Base-by-base conservation (phyloP, 2,329 filamentous ascomycete genomes). In the Sodiomyces alkalinus region DNA sequence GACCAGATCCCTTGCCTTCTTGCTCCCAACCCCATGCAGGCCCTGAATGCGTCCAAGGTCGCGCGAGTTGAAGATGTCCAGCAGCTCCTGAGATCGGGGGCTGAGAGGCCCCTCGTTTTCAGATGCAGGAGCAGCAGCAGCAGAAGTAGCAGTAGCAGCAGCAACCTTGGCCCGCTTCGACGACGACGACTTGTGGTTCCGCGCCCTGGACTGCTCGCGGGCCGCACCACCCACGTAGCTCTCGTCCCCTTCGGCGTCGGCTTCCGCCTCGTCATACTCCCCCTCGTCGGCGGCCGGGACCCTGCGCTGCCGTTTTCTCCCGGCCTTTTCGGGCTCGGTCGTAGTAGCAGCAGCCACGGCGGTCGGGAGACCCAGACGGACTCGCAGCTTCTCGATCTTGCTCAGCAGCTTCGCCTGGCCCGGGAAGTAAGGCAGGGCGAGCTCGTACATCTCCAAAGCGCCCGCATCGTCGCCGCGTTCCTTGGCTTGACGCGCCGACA, bases 401-500 rank as follows among this genome's bases (percentile, higher is more conserved):
- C 68, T 62, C 18, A 75, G 41, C 18, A 85, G 60, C 53, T 87
- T 93, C 27, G 73, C 65, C 47, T 94, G 90, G 2, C 74, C 75
- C 0, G 86, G 86, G 42, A 96, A 96, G 52, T 73, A 90, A 0
- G 81, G 79, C 29, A 83, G 55, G 0, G 87, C 87, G 38, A 81
- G 60, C 48, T 87, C 77, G 46, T 92, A 94, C 72, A 90, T 87
- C 41, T 72, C 74, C 34, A 96, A 55, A 0, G 86, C 83, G 19
- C 71, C 80, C 4, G 59, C 60, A 28, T 92, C 74, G 40, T 94
- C 81, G 2, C 83, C 83, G 4, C 73, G 67, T 29, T 83, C 81
- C 46, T 86, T 85, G 45, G 92, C 80, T 48, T 94, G 85, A 39
- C 90, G 80, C 1, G 83, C 87, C 64, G 90, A 83, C n/a, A 94